Evolutionary conservation across 2,329 filamentous ascomycete genomes (phyloP).

Genomic region (Talaromyces marneffei): DNA sequence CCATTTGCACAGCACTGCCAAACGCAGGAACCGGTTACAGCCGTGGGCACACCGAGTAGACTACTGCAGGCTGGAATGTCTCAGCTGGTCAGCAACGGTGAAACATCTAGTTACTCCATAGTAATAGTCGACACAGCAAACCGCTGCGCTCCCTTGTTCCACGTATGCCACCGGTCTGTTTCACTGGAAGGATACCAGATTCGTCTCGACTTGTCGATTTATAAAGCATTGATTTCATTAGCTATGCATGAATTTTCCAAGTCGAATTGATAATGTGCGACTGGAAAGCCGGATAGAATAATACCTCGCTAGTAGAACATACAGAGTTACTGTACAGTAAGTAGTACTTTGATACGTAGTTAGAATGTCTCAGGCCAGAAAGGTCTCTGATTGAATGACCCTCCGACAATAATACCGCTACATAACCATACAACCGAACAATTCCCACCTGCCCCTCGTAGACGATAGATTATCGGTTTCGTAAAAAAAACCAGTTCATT

Average conservation of each 20-base stretch:
- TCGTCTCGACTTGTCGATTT: background rate
- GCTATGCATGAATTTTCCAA: background rate
- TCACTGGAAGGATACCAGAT: background rate
- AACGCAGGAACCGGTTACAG: constrained; percentile 5
- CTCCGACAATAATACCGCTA: background rate
- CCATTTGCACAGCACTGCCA: background rate
- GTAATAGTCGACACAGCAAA: no score
- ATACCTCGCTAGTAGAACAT: no score
- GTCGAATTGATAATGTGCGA: background rate
- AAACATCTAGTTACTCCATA: constrained; percentile 1
- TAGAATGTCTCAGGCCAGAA: background rate
- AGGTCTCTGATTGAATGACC: background rate
- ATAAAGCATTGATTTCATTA: background rate
- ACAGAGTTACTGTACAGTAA: no score
- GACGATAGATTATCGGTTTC: background rate
- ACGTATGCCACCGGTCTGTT: background rate
- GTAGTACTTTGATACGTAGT: background rate
- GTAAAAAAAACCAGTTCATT: background rate
- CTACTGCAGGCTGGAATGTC: constrained; percentile 9
- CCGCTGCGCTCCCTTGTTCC: background rate
- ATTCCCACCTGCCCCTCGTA: background rate
- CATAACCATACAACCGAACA: background rate
- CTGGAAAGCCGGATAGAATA: background rate
- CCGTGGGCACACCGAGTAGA: background rate
- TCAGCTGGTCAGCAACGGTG: background rate